Percentiles rank a stretch among this genome's conserved stretches.
Conservation (phyloP, 768 basidiomycete genomes). For the Boletellus emodensis region DNA sequence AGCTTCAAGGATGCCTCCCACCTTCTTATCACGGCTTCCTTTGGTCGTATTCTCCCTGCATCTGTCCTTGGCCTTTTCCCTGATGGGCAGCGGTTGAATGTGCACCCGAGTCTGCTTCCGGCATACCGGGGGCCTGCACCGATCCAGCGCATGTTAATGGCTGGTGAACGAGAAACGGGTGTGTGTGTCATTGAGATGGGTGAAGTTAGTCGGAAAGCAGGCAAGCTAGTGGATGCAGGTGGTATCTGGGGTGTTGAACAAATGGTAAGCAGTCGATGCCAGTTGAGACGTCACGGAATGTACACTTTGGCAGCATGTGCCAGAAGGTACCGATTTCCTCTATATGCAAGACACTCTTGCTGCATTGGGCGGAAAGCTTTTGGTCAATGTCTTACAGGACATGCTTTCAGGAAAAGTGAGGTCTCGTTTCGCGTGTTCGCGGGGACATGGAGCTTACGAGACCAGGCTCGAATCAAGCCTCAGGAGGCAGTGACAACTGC, state of each 20-base stretch:
- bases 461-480: constrained; percentile 44
- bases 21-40: constrained; percentile 83
- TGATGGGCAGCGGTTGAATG: constrained; percentile 61
- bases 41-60: constrained; percentile 77
- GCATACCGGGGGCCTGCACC: constrained; percentile 88
- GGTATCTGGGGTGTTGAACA: constrained; percentile 53
- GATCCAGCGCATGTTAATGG: constrained; percentile 77
- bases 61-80: constrained; percentile 60
- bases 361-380: constrained; percentile 57
- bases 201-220: constrained; percentile 47
- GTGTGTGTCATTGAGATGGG: constrained; percentile 81
- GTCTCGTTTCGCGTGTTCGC: neutral
- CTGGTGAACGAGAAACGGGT: constrained; percentile 64
- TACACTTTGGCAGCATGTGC: constrained; percentile 43
- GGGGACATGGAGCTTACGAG: neutral
- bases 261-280: constrained; percentile 45
- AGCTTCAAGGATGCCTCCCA: constrained; percentile 37
- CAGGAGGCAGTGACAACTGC: constrained; percentile 37
- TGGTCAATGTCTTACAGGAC: constrained; percentile 66
- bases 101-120: constrained; percentile 88
- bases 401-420: constrained; percentile 56
- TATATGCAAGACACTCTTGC: constrained; percentile 58
- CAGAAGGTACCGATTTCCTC: constrained; percentile 48
- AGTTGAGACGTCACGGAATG: neutral
- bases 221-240: constrained; percentile 67